Percentiles rank a stretch among this genome's conserved stretches.
Conservation (phyloP, 1,139 yeast species). For the Kurtzmaniella quercitrusa region DNA sequence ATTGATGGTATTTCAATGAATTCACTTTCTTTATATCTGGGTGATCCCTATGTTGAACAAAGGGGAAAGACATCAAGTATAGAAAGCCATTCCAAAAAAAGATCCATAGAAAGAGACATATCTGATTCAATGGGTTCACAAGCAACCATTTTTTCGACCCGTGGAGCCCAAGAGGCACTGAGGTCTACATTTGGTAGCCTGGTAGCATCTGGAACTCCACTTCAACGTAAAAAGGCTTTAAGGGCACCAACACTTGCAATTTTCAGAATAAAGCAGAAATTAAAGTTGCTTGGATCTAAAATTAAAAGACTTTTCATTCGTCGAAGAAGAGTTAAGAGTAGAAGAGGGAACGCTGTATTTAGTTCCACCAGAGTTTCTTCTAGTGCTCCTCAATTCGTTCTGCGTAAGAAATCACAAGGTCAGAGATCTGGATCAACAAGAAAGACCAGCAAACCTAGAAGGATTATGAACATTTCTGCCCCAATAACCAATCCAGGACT, state of each 20-base stretch:
- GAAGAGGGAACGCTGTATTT: neutral
- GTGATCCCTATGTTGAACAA: constrained; percentile 10
- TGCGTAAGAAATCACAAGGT: neutral
- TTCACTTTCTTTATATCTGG: constrained; percentile 22
- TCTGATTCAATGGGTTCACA: constrained; percentile 43
- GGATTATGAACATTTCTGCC: constrained; percentile 18
- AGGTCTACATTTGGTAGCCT: constrained; percentile 8
- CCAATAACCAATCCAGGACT: constrained; percentile 28
- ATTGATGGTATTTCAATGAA: constrained; percentile 24
- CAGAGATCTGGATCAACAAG: neutral
- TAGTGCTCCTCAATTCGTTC: constrained; percentile 1
- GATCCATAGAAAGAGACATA: constrained; percentile 17
- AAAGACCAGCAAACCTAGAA: neutral
- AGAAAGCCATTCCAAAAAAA: constrained; percentile 3
- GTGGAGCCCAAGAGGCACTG: constrained; percentile 17
- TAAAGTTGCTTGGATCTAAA: constrained; percentile 22
- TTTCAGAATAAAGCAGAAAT: constrained; percentile 27
- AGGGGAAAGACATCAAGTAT: neutral
- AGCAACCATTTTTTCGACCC: constrained; percentile 44
- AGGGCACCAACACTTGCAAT: constrained; percentile 28
- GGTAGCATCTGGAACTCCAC: constrained; percentile 12
- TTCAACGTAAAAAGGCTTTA: constrained; percentile 33
- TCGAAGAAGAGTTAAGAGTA: neutral
- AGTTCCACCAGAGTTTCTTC: constrained; percentile 22
- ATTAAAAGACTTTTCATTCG: constrained; percentile 15